Conservation (phyloP, 2,329 filamentous ascomycete genomes). For the Aaosphaeria arxii region DNA sequence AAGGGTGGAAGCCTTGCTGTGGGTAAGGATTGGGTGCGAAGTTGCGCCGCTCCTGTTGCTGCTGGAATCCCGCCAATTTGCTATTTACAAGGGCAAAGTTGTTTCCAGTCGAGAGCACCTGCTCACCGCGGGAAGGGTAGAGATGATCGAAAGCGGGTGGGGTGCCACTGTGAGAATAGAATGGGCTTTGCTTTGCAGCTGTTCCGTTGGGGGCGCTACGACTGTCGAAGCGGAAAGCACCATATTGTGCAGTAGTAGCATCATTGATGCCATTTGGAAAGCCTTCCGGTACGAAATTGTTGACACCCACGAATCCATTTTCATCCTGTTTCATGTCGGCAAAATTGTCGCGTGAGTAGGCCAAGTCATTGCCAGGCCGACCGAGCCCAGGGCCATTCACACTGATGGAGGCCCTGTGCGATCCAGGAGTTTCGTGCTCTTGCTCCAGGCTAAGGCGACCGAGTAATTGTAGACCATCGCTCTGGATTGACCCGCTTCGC, state of each 20-base stretch:
- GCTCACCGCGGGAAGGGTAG: slow-evolving; percentile 41
- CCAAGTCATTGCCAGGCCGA: slow-evolving; percentile 17
- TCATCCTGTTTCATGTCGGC: slow-evolving; percentile 8
- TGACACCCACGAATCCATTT: no score
- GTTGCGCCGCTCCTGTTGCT: slow-evolving; percentile 38
- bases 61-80: slow-evolving; percentile 48
- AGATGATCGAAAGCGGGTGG: slow-evolving; percentile 44
- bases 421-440: slow-evolving; percentile 29
- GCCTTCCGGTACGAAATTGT: slow-evolving; percentile 32
- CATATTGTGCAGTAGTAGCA: slow-evolving; percentile 36
- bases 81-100: slow-evolving; percentile 47
- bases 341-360: slow-evolving; percentile 20
- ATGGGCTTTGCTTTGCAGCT: slow-evolving; percentile 44
- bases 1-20: slow-evolving; percentile 30
- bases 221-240: slow-evolving; percentile 41
- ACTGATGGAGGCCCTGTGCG: slow-evolving; percentile 33
- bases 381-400: slow-evolving; percentile 24
- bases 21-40: slow-evolving; percentile 26
- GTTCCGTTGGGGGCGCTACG: slow-evolving; percentile 44
- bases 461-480: slow-evolving; percentile 36
- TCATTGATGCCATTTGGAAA: slow-evolving; percentile 27
- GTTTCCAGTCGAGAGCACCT: slow-evolving; percentile 42
- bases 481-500: slow-evolving; percentile 38
- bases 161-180: slow-evolving; percentile 46
- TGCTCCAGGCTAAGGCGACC: slow-evolving; percentile 33